Conservation (phyloP, 1,139 yeast species). For the Pneumocystis jirovecii region DNA sequence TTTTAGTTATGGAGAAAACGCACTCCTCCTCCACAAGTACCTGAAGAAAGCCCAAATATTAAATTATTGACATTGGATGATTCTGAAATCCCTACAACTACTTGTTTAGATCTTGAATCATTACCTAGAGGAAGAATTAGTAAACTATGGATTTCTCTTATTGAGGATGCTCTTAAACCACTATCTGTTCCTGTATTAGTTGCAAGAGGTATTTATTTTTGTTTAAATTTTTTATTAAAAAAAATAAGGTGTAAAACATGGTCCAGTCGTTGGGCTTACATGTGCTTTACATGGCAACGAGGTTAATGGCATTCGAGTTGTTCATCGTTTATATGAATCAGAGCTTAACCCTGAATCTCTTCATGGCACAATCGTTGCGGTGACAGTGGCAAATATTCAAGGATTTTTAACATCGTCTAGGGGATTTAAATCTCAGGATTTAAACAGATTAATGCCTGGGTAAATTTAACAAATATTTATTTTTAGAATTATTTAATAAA, state of each 20-base stretch:
- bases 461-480: background rate
- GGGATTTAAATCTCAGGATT: background rate
- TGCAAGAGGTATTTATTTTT: background rate
- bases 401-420: conserved; percentile 1
- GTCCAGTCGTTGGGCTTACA: conserved; percentile 1
- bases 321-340: conserved; percentile 1
- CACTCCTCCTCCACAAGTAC: background rate
- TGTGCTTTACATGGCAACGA: conserved; percentile 2
- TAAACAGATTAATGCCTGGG: conserved; percentile 3
- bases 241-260: conserved; percentile 1
- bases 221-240: background rate
- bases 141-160: conserved; percentile 1
- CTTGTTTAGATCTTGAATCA: background rate
- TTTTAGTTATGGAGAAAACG: background rate
- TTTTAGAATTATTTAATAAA: background rate
- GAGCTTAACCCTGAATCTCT: conserved; percentile 1
- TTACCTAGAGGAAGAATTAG: conserved; percentile 1
- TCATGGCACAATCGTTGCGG: conserved; percentile 2
- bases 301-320: conserved; percentile 1
- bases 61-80: background rate
- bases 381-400: background rate
- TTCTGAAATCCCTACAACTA: background rate
- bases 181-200: conserved; percentile 1
- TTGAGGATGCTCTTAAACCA: conserved; percentile 2
- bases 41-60: background rate